These are phyloP conservation scores for Blastobotrys terrestris DNA, from an alignment of 805 yeast species.

Conservation along the genomic window DNA sequence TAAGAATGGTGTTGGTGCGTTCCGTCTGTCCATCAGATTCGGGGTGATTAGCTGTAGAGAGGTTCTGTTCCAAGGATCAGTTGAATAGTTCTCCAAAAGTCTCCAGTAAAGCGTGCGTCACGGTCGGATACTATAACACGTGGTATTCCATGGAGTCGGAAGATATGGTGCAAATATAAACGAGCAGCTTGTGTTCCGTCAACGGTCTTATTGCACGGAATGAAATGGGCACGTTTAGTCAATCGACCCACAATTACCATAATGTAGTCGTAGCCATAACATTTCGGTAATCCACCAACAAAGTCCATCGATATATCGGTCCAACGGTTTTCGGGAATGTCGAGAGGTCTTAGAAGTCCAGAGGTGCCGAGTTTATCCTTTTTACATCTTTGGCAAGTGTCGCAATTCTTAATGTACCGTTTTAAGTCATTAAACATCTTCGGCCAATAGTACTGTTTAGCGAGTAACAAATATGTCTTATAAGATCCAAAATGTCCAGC, in stretches of 20 bases:
- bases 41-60: conserved; percentile 13
- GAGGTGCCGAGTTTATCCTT: neutral
- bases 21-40: conserved; percentile 19
- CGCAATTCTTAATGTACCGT: neutral
- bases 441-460: neutral
- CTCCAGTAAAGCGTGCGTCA: conserved; percentile 13
- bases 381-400: neutral
- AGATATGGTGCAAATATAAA: conserved; percentile 10
- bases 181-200: conserved; percentile 8
- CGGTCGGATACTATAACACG: conserved; percentile 16
- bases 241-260: neutral
- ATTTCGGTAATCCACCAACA: neutral
- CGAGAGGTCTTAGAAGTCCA: neutral
- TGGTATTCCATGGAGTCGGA: conserved; percentile 18
- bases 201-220: neutral
- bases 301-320: neutral
- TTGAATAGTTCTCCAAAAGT: conserved; percentile 15
- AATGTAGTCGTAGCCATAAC: neutral
- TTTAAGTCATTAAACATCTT: neutral
- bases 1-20: neutral
- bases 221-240: neutral
- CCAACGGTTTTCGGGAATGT: neutral
- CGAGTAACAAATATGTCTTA: neutral
- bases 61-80: conserved; percentile 7
- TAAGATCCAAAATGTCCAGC: neutral